phyloP scores from a whole-genome alignment of 139 green algal species.

The Chlorokybus atmophyticus region DNA sequence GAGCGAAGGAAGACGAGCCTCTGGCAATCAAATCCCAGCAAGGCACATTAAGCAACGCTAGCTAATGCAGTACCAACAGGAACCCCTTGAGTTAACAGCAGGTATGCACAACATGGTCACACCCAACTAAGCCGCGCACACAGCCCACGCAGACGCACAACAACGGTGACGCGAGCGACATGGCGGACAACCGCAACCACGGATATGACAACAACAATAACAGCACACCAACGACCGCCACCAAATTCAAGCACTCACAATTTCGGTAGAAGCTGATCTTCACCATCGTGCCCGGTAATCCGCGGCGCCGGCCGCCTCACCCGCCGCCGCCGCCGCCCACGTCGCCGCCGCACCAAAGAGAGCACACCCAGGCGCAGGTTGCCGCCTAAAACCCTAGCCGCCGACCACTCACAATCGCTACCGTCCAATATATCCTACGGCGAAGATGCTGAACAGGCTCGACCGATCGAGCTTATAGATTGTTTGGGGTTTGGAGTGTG shows the following conservation, averaged over 20 bases:
- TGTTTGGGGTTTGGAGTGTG: no score
- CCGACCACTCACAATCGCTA: no score
- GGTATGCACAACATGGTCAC: not conserved
- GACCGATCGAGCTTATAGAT: no score
- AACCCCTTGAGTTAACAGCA: not conserved
- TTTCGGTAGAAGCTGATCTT: conserved; percentile 21
- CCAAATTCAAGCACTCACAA: conserved; percentile 14
- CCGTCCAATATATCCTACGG: no score
- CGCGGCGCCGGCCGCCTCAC: no score
- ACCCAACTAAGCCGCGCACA: not conserved
- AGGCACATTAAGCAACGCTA: conserved; percentile 1
- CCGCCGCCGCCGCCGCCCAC: no score
- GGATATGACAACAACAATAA: not conserved
- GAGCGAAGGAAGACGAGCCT: not conserved
- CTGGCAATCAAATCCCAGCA: conserved; percentile 1
- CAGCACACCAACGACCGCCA: not conserved
- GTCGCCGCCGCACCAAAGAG: no score
- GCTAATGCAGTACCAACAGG: not conserved
- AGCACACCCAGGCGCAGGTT: no score
- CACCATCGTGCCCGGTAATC: no score
- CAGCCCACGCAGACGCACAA: not conserved
- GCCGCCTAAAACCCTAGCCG: no score
- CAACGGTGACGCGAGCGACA: not conserved
- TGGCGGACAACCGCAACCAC: not conserved
- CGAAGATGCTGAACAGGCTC: no score